A percentile compares a stretch with the other conserved stretches of the same genome.
phyloP scores from a whole-genome alignment of 106 monocot species.

The Ottelia alismoides region DNA sequence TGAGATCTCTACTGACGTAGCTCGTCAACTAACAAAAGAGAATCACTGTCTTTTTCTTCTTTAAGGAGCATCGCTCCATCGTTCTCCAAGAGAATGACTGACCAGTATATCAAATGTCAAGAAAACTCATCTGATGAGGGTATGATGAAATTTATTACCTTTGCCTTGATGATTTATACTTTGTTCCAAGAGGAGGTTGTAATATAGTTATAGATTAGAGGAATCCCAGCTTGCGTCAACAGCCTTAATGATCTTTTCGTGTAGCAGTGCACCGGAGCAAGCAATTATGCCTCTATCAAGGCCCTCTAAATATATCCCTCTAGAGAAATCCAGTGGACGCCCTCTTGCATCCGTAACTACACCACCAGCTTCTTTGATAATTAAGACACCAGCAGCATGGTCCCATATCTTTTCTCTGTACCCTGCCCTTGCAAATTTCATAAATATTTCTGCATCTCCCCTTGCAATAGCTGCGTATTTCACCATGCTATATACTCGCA shows the following conservation, averaged over 20 bases:
- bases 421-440: constrained; percentile 78
- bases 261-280: constrained; percentile 61
- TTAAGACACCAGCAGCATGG: constrained; percentile 80
- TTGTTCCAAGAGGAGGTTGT: too few species aligned
- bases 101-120: too few species aligned
- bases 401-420: constrained; percentile 97
- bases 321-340: constrained; percentile 63
- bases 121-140: too few species aligned
- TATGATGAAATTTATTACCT: too few species aligned
- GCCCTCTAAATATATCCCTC: constrained; percentile 52
- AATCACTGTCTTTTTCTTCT: too few species aligned
- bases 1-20: too few species aligned
- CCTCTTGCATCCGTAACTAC: constrained; percentile 88
- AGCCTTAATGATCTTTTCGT: constrained; percentile 56
- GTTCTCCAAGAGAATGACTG: too few species aligned
- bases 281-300: constrained; percentile 84
- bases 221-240: constrained; percentile 95
- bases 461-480: too few species aligned
- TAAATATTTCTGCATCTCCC: constrained; percentile 90
- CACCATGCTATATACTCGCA: too few species aligned
- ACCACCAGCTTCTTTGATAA: constrained; percentile 84
- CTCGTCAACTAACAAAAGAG: too few species aligned
- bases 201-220: constrained; percentile 69
- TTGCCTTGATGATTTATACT: too few species aligned
- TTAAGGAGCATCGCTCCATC: too few species aligned